Evolutionary conservation across 2,329 filamentous ascomycete species (phyloP).

Genomic region (Paecilomyces sp.): DNA sequence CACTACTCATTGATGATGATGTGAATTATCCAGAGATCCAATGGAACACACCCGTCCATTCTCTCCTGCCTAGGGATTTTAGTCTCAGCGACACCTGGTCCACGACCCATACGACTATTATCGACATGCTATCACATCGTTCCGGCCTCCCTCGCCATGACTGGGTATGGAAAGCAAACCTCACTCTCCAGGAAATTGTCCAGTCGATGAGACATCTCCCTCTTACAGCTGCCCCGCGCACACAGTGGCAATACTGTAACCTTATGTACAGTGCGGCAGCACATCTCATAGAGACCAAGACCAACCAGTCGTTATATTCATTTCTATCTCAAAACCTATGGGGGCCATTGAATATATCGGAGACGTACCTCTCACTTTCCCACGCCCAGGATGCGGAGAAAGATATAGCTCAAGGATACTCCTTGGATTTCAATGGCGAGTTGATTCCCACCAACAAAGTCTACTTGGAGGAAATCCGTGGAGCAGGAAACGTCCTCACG

Average conservation of each 20-base stretch:
- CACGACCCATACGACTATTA: slow-evolving; percentile 19
- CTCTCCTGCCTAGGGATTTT: slow-evolving; percentile 20
- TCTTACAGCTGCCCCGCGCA: slow-evolving; percentile 33
- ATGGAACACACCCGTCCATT: slow-evolving; percentile 9
- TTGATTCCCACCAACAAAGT: slow-evolving; percentile 6
- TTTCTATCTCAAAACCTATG: slow-evolving; percentile 30
- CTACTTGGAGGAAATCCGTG: slow-evolving; percentile 4
- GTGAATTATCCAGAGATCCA: slow-evolving; percentile 16
- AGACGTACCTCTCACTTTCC: slow-evolving; percentile 28
- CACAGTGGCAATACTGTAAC: slow-evolving; percentile 46
- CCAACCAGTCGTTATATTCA: slow-evolving; percentile 21
- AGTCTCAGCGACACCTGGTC: slow-evolving; percentile 22
- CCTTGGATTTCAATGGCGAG: slow-evolving; percentile 7
- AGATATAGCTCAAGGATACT: slow-evolving; percentile 18
- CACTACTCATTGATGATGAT: slow-evolving; percentile 28
- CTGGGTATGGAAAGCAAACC: slow-evolving; percentile 14
- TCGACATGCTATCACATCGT: slow-evolving; percentile 28
- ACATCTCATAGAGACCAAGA: slow-evolving; percentile 41
- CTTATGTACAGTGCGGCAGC: slow-evolving; percentile 44
- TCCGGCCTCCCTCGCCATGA: slow-evolving; percentile 24
- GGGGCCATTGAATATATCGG: slow-evolving; percentile 34
- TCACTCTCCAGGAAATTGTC: slow-evolving; percentile 28
- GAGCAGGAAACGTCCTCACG: slow-evolving; percentile 18
- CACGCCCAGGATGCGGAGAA: slow-evolving; percentile 22
- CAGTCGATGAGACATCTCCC: slow-evolving; percentile 38